Percentiles rank a stretch among this genome's conserved stretches.
These are phyloP conservation scores for Colletotrichum endophyticum DNA, from an alignment of 2,329 filamentous ascomycete genomes.

Conservation along the genomic window DNA sequence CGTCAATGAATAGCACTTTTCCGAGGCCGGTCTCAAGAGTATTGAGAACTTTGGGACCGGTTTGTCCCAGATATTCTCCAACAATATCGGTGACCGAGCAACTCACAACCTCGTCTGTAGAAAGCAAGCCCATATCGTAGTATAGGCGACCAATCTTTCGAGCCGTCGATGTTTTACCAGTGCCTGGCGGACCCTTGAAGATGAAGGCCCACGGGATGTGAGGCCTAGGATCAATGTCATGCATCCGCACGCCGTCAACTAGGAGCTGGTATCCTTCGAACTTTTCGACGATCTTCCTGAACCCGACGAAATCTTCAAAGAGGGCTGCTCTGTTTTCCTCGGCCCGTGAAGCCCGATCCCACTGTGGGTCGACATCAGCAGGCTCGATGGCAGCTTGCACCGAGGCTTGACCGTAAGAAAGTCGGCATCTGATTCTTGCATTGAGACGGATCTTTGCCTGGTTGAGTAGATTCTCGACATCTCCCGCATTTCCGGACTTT, in stretches of 20 bases:
- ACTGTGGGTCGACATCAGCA: conserved; percentile 38
- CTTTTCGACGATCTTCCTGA: conserved; percentile 55
- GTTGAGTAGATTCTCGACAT: conserved; percentile 62
- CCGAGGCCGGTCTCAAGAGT: conserved; percentile 56
- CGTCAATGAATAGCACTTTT: conserved; percentile 61
- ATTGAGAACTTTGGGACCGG: conserved; percentile 58
- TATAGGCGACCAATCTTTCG: conserved; percentile 62
- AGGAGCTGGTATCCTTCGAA: conserved; percentile 60
- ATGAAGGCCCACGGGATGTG: conserved; percentile 61
- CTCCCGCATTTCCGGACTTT: conserved; percentile 68
- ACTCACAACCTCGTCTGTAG: conserved; percentile 55
- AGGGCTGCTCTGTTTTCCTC: conserved; percentile 34
- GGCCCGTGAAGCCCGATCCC: conserved; percentile 43
- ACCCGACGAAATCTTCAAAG: conserved; percentile 64
- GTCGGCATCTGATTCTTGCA: background rate
- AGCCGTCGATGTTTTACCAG: conserved; percentile 64
- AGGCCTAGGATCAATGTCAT: conserved; percentile 57
- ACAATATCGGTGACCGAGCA: conserved; percentile 60
- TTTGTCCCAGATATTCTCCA: conserved; percentile 60
- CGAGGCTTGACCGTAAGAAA: background rate
- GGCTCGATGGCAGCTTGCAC: conserved; percentile 29
- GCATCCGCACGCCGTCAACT: conserved; percentile 52
- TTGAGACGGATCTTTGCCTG: background rate
- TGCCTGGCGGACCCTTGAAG: conserved; percentile 63
- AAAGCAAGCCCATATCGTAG: conserved; percentile 63